Percentiles rank a stretch among this genome's conserved stretches.
These are phyloP conservation scores for Firmiana major DNA, from an alignment of 345 rosid genomes.

Conservation along the genomic window DNA sequence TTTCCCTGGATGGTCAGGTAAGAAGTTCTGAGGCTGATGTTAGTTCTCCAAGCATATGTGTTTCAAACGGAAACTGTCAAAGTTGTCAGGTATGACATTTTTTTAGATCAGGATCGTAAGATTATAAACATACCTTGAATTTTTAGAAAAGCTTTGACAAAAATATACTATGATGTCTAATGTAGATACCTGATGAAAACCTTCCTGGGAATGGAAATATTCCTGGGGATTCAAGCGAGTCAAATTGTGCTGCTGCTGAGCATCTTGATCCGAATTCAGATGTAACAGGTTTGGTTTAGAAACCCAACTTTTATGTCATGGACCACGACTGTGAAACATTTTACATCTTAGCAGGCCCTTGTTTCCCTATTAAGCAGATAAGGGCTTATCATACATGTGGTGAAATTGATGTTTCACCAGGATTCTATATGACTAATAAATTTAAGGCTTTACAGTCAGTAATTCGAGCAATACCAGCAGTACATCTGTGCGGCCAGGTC, in stretches of 20 bases:
- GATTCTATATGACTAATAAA: not conserved
- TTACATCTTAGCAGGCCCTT: not conserved
- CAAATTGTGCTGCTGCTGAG: not conserved
- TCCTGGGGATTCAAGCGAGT: constrained; percentile 8
- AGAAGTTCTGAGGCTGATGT: constrained; percentile 8
- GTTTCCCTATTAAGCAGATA: not conserved
- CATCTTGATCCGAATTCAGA: constrained; percentile 1
- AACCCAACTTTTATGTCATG: not conserved
- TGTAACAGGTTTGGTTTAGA: constrained; percentile 18
- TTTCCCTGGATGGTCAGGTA: constrained; percentile 10
- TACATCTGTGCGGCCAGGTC: constrained; percentile 17
- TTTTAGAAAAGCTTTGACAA: constrained; percentile 9
- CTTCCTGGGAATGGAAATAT: constrained; percentile 7
- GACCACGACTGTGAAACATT: not conserved
- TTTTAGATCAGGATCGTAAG: not conserved
- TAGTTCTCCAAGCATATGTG: constrained; percentile 9
- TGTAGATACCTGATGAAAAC: constrained; percentile 6
- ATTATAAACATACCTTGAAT: not conserved
- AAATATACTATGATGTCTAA: not conserved
- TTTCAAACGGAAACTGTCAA: constrained; percentile 1
- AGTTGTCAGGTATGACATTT: constrained; percentile 9
- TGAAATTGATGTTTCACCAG: not conserved
- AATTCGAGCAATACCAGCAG: constrained; percentile 18
- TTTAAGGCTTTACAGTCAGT: constrained; percentile 14
- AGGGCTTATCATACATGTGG: not conserved